A percentile compares a stretch with the other conserved stretches of the same genome.
Evolutionary conservation across 768 basidiomycete genomes (phyloP).

Genomic region (Agaricus sinodeliciosus): DNA sequence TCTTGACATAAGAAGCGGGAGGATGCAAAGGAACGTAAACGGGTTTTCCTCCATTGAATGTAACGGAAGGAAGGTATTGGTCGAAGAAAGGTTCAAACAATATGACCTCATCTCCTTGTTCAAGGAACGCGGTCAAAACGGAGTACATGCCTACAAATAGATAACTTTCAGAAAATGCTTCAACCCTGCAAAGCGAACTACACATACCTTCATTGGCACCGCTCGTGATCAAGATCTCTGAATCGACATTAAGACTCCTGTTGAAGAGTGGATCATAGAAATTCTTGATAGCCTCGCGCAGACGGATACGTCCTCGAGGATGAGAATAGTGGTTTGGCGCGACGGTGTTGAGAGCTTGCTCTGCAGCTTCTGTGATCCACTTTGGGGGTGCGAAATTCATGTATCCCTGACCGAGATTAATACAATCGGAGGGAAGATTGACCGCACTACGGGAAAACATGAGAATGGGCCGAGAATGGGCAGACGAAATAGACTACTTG

Average conservation of each 20-base stretch:
- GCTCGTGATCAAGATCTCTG: slow-evolving; percentile 90
- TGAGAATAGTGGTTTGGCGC: slow-evolving; percentile 85
- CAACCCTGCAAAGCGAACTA: not conserved
- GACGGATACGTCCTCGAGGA: slow-evolving; percentile 80
- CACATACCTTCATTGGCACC: slow-evolving; percentile 92
- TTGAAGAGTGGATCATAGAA: slow-evolving; percentile 69
- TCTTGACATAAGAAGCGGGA: slow-evolving; percentile 40
- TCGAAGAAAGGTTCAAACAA: slow-evolving; percentile 99
- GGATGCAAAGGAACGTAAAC: slow-evolving; percentile 96
- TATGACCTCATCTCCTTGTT: slow-evolving; percentile 94
- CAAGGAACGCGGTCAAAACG: slow-evolving; percentile 86
- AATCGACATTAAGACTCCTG: slow-evolving; percentile 72
- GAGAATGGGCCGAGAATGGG: not conserved
- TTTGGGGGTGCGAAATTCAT: slow-evolving; percentile 88
- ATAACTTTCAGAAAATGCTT: not conserved
- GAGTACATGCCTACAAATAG: slow-evolving; percentile 75
- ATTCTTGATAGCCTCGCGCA: slow-evolving; percentile 80
- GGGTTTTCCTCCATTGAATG: slow-evolving; percentile 90
- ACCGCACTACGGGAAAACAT: slow-evolving; percentile 47
- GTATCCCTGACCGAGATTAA: slow-evolving; percentile 94
- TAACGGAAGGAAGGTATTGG: slow-evolving; percentile 88
- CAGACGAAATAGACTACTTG: slow-evolving; percentile 44
- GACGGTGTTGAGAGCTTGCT: slow-evolving; percentile 55
- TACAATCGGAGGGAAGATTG: slow-evolving; percentile 85
- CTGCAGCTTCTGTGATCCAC: slow-evolving; percentile 73